Evolutionary conservation across 352 stramenopile genomes (phyloP), one percentile per base, ranked within the genome.

Genomic region (Aphanomyces cochlioides): DNA sequence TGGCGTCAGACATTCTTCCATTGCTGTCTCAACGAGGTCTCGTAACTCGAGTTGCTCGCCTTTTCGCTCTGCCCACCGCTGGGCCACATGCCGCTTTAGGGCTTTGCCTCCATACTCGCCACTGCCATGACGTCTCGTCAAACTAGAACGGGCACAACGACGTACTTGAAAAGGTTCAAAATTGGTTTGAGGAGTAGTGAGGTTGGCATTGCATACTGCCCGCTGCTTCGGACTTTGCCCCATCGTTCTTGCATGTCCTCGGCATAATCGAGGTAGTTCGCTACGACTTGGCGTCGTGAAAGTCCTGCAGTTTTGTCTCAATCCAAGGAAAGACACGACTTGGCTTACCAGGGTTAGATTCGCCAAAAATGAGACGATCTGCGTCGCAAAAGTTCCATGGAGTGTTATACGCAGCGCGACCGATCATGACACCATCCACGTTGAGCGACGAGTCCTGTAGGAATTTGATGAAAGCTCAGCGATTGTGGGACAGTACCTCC

Each of bases 341-440:
- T 61, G 15, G 50, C 50, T 37, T 58, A 61, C 92, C 92, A 8
- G 83, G 88, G 63, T 95, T 93, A 12, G 56, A 64, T 36, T 81
- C 80, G 43, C 82, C 81, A 70, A 94, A 96, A 39, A 96, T 90
- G 39, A 93, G 47, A 0, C 84, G 76, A 67, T 97, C 91, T 39
- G 88, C 90, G 50, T 96, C 80, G 17, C 83, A 82, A 37, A 97
- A 91, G 58, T 95, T 89, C 83, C 88, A 97, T 28, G 88, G 90
- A 58, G 79, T 89, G 59, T 95, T 88, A 77, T 96, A 97, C 56
- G 91, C 90, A 5, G 81, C 90, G 15, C 91, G 80, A 7, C 91
- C 91, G 47, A 97, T 92, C 91, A 97, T 97, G 36, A 97, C 84
- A 13, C 90, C 89, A 64, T 96, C 81, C 6, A 97, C 66, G 43